phyloP scores from a whole-genome alignment of 2,329 filamentous ascomycete species.

The Talaromyces sp. region DNA sequence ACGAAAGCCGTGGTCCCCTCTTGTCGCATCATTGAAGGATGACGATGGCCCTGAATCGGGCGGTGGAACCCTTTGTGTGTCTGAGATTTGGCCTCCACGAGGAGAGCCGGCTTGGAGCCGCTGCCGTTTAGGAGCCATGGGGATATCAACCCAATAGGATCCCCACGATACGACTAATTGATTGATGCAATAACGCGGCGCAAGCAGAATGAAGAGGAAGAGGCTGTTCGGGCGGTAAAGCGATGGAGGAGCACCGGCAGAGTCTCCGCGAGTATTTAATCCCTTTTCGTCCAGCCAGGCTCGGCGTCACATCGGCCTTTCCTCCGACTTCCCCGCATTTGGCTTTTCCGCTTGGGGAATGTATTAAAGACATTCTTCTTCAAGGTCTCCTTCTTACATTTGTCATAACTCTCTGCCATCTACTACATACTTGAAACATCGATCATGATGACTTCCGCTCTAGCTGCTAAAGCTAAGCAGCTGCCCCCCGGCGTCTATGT shows the following conservation, averaged over 20 bases:
- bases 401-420: not conserved
- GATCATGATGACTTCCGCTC: conserved; percentile 26
- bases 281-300: not conserved
- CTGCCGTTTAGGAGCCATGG: conserved; percentile 9
- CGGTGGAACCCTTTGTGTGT: not conserved
- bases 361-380: not conserved
- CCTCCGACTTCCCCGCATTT: conserved; percentile 10
- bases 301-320: not conserved
- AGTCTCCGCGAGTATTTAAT: conserved; percentile 4
- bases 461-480: conserved; percentile 37
- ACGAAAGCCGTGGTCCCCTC: not conserved
- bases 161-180: not conserved
- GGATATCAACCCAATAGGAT: not conserved
- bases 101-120: conserved; percentile 12
- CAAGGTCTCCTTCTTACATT: not conserved
- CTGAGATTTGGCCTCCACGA: not conserved
- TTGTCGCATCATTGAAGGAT: not conserved
- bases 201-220: not conserved
- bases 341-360: conserved; percentile 7
- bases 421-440: not conserved
- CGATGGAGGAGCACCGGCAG: not conserved
- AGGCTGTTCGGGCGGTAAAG: not conserved
- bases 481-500: conserved; percentile 48
- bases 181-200: not conserved
- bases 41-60: not conserved